Evolutionary conservation across 2,329 filamentous ascomycete species (phyloP).

Genomic region (Lachnellula cervina): DNA sequence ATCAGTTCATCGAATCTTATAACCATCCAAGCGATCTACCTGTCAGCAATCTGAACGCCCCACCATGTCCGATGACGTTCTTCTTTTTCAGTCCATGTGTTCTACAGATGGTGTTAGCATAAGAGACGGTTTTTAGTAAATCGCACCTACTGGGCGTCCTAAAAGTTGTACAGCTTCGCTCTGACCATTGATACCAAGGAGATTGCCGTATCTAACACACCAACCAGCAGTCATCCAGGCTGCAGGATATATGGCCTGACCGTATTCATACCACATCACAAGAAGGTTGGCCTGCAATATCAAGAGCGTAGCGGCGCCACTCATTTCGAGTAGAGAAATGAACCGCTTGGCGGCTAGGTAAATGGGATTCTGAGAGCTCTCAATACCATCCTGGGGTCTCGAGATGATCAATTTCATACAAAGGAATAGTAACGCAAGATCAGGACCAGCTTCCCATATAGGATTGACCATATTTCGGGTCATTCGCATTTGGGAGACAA

Average conservation of each 20-base stretch:
- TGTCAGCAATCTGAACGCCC: constrained; percentile 43
- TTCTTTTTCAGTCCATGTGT: constrained; percentile 44
- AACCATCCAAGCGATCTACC: constrained; percentile 21
- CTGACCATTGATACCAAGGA: constrained; percentile 39
- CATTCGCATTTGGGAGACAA: constrained; percentile 43
- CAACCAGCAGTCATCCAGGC: constrained; percentile 44
- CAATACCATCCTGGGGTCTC: constrained; percentile 33
- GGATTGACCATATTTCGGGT: constrained; percentile 36
- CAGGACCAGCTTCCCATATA: constrained; percentile 40
- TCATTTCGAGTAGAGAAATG: constrained; percentile 37
- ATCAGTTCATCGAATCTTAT: constrained; percentile 7
- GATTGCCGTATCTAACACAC: constrained; percentile 41
- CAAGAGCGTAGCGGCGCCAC: constrained; percentile 39
- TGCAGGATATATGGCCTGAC: constrained; percentile 46
- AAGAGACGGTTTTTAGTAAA: background rate
- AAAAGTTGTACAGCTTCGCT: constrained; percentile 35
- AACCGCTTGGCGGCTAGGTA: constrained; percentile 43
- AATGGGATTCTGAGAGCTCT: constrained; percentile 34
- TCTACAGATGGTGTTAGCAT: constrained; percentile 22
- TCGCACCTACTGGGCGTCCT: constrained; percentile 31
- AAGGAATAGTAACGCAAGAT: constrained; percentile 43
- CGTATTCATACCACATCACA: constrained; percentile 43
- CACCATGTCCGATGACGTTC: constrained; percentile 45
- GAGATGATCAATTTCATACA: constrained; percentile 44
- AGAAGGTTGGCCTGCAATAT: constrained; percentile 43